Conservation (phyloP, 176 grass and related monocot genomes). For the Bolboschoenus planiculmis region DNA sequence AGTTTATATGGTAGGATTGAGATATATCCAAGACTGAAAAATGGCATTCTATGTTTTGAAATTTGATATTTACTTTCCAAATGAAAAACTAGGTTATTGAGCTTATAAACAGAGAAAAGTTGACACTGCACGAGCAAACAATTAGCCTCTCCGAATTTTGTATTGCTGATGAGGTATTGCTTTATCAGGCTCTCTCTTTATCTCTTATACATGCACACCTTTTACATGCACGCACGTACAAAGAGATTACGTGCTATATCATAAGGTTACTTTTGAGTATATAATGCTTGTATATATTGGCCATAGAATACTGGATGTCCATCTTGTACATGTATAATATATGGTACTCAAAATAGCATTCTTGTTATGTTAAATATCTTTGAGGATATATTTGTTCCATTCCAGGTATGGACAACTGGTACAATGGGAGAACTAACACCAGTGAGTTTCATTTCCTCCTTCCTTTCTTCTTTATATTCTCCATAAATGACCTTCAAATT, state of each 20-base stretch:
- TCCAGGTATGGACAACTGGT: conserved; percentile 90
- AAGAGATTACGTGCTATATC: neutral
- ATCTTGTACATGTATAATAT: neutral
- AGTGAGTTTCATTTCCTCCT: conserved; percentile 37
- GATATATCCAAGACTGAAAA: neutral
- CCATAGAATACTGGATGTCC: neutral
- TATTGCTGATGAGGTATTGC: conserved; percentile 68
- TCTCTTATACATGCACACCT: neutral
- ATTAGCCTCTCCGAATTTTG: conserved; percentile 91
- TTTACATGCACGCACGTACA: neutral
- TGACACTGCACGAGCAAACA: conserved; percentile 54
- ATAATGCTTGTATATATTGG: neutral
- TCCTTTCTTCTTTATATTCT: neutral
- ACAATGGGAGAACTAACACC: conserved; percentile 96
- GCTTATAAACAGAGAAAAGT: conserved; percentile 62
- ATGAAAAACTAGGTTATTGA: conserved; percentile 52
- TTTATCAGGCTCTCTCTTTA: neutral
- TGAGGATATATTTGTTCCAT: conserved; percentile 15
- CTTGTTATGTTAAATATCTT: neutral
- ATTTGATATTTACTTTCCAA: neutral
- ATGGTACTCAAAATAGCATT: neutral
- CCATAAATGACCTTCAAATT: neutral
- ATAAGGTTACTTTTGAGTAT: neutral
- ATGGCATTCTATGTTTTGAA: neutral
- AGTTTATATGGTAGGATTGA: neutral